Percentiles rank a stretch among this genome's conserved stretches.
phyloP scores from a whole-genome alignment of 106 monocot genomes.

The Phalaenopsis aphrodite region DNA sequence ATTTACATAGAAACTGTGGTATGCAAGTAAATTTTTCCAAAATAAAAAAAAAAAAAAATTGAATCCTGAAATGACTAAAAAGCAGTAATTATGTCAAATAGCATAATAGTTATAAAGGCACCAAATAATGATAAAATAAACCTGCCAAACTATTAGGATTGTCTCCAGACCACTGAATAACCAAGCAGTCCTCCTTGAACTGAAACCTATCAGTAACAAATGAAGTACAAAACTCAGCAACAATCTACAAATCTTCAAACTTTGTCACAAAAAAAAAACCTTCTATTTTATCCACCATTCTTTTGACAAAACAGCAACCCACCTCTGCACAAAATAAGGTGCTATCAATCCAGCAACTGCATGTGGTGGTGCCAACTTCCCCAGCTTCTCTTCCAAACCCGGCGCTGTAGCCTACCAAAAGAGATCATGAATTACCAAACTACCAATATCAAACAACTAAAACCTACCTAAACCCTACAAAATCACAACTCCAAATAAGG shows the following conservation, averaged over 20 bases:
- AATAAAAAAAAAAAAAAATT: too few species aligned
- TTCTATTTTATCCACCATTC: background rate
- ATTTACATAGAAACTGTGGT: too few species aligned
- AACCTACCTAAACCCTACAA: background rate
- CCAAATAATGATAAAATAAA: conserved; percentile 13
- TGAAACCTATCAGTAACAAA: conserved; percentile 40
- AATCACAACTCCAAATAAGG: too few species aligned
- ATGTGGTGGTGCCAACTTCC: conserved; percentile 77
- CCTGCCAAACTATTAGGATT: conserved; percentile 99
- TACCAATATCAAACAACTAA: conserved; percentile 5
- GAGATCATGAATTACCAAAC: background rate
- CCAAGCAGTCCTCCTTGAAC: conserved; percentile 54
- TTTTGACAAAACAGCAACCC: background rate
- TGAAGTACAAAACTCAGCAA: conserved; percentile 1
- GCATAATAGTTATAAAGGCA: background rate
- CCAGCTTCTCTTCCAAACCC: conserved; percentile 82
- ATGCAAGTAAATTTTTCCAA: too few species aligned
- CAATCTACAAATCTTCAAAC: background rate
- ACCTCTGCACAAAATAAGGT: conserved; percentile 84
- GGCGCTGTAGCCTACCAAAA: conserved; percentile 75
- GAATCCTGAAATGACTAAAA: too few species aligned
- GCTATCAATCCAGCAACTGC: conserved; percentile 74
- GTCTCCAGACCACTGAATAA: conserved; percentile 97
- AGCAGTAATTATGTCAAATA: too few species aligned
- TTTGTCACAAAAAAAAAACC: background rate